Base-by-base conservation (phyloP, 2,329 filamentous ascomycete genomes). In the Neurospora crassa region DNA sequence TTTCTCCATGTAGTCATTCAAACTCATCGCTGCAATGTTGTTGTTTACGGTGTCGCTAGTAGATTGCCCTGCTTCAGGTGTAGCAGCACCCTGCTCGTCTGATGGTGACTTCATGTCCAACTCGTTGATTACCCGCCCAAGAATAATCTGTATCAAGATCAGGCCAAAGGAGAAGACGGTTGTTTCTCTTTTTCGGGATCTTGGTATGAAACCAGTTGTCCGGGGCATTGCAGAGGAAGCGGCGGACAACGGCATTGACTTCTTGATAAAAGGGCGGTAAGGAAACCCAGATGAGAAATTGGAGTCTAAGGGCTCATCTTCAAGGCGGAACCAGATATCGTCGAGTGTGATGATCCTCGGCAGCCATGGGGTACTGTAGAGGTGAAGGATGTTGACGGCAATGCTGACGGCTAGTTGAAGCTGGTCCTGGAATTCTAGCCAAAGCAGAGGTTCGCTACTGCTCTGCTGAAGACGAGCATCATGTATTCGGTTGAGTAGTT, bases 351-450 rank as follows among this genome's bases (percentile, higher is more conserved):
- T 40, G 24, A 69, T 67, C 14, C 6, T 69, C 41, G 70, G 42
- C 3, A 74, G 63, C 71, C 72, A 74, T 1, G 70, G 70, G 5
- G 70, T 74, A n/a, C 53, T 70, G 40, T 72, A 74, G 7, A 74
- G 70, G 20, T 74, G 72, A 12, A 74, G 47, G 24, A 70, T 67
- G 37, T 68, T 72, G 45, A 70, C 45, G 6, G 71, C 68, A 29
- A 74, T 34, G 2, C 43, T 63, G 0, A 71, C 5, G 1, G 72
- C 71, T 16, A 72, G 18, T 14, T 71, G 43, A 12, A 74, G 70
- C 29, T 69, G n/a, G 14, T 72, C 37, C 6, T 45, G 40, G 14
- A 70, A 74, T 4, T 43, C 70, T 5, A 70, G 69, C 2, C 10
- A 45, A 10, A 45, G 0, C 1, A 45, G 8, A 45, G 18, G 43